These are phyloP conservation scores for Dothistroma septosporum DNA, from an alignment of 2,329 filamentous ascomycete genomes.

Conservation along the genomic window DNA sequence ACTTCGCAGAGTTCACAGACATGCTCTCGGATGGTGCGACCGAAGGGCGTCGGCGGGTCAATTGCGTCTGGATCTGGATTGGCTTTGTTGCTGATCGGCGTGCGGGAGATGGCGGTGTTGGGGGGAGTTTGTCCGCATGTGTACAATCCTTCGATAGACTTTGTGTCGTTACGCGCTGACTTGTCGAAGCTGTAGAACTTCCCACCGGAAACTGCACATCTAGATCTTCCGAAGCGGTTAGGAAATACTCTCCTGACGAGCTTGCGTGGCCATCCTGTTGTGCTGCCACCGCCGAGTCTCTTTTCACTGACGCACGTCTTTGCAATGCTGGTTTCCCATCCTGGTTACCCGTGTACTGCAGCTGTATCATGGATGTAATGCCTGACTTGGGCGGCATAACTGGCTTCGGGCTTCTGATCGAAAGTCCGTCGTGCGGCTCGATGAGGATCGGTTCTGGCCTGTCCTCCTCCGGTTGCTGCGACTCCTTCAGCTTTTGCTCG, in stretches of 20 bases:
- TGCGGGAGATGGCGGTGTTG: constrained; percentile 17
- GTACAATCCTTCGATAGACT: constrained; percentile 15
- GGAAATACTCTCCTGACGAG: constrained; percentile 23
- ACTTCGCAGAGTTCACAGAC: constrained; percentile 22
- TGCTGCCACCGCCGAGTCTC: background rate
- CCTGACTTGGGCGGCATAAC: constrained; percentile 20
- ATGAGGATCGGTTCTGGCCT: constrained; percentile 21
- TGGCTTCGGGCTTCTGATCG: constrained; percentile 43
- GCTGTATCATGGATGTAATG: constrained; percentile 32
- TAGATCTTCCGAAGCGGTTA: constrained; percentile 22
- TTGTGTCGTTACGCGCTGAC: background rate
- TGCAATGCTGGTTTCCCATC: constrained; percentile 7
- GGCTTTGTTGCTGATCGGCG: constrained; percentile 15
- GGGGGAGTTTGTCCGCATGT: constrained; percentile 13
- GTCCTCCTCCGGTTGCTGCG: constrained; percentile 12
- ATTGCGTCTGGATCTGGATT: constrained; percentile 12
- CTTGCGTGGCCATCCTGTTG: constrained; percentile 1
- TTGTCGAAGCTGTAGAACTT: constrained; percentile 6
- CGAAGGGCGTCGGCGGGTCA: constrained; percentile 10
- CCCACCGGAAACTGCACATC: constrained; percentile 12
- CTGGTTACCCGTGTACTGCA: constrained; percentile 23
- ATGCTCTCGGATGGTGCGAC: constrained; percentile 19
- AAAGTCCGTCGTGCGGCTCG: constrained; percentile 30
- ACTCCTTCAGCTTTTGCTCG: constrained; percentile 47
- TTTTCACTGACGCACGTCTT: constrained; percentile 3